Conservation (phyloP, 176 grass and related monocot species). For the Saccharum spontaneum region DNA sequence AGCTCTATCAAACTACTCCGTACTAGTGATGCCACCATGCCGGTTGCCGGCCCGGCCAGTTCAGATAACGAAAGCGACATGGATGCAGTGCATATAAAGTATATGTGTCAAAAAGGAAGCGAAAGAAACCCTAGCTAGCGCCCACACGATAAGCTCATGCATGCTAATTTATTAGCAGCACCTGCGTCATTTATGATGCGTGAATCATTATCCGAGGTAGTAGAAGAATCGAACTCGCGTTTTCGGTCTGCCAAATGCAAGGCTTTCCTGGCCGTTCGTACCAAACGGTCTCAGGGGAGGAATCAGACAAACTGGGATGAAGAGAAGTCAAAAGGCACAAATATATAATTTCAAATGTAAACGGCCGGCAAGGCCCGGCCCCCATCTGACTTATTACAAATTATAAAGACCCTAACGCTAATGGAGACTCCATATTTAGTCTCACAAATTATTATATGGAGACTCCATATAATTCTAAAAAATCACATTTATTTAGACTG, state of each 20-base stretch:
- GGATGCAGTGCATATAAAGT: neutral
- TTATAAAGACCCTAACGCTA: neutral
- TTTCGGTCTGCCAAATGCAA: slow-evolving; percentile 17
- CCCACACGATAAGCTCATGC: neutral
- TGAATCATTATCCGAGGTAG: neutral
- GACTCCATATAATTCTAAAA: too few species aligned
- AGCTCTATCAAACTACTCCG: neutral
- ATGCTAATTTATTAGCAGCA: neutral
- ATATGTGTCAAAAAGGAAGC: neutral
- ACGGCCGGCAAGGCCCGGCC: neutral
- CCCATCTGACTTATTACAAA: neutral
- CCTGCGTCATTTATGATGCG: neutral
- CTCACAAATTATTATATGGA: too few species aligned
- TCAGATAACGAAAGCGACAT: slow-evolving; percentile 19
- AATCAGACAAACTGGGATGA: neutral
- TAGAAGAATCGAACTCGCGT: neutral
- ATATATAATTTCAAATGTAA: neutral
- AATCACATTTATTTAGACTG: too few species aligned
- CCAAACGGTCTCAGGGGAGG: neutral
- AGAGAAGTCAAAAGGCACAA: neutral
- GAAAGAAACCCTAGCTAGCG: neutral
- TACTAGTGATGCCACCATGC: neutral
- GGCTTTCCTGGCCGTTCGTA: neutral
- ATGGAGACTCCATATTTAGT: too few species aligned
- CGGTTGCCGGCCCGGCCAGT: neutral